Base-by-base conservation (phyloP, 176 grass and related monocot species). In the Pharus latifolius region DNA sequence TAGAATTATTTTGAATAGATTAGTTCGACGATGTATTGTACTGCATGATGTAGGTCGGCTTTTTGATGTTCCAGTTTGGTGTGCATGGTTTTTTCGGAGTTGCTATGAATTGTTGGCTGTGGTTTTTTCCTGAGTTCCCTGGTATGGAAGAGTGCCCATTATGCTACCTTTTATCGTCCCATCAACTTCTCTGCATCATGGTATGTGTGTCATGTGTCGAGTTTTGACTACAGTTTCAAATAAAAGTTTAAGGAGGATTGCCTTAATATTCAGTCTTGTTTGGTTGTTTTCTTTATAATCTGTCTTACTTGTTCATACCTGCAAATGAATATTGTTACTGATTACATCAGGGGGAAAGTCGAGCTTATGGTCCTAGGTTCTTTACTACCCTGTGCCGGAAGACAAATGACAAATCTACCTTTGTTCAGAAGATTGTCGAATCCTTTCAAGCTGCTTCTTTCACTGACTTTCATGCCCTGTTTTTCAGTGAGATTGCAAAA, bases 401-500 rank as follows among this genome's bases (percentile, higher is more conserved):
- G 50, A 34, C 7, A 10, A 38, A 26, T 57, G 50, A 34, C 7
- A 10, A 38, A 26, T 57, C 4, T 28, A 15, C 2, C 4, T 23
- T 20, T 50, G 50, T 57, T 50, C 0, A 18, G 4, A 42, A 22
- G 17, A 16, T 27, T 48, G 2, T 22, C 22, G 7, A 35, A 38
- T 59, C n/a, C 7, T 50, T 19, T 15, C 1, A 43, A 72, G 10
- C 24, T 17, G 19, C 43, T 38, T 60, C 0, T 18, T 8, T 56
- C 57, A 76, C 65, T 28, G 27, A 22, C 12, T 65, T 32, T 20
- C 10, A 15, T 86, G 27, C 49, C 40, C 20, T 72, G 7, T 40
- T 78, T 72, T 70, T 32, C 76, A 91, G 96, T 33, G 87, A 99
- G 82, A 99, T 99, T 40, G 90, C 96, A 8, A 95, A 95, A 44